Evolutionary conservation across 345 rosid genomes (phyloP).

Genomic region (Geranium brycei): DNA sequence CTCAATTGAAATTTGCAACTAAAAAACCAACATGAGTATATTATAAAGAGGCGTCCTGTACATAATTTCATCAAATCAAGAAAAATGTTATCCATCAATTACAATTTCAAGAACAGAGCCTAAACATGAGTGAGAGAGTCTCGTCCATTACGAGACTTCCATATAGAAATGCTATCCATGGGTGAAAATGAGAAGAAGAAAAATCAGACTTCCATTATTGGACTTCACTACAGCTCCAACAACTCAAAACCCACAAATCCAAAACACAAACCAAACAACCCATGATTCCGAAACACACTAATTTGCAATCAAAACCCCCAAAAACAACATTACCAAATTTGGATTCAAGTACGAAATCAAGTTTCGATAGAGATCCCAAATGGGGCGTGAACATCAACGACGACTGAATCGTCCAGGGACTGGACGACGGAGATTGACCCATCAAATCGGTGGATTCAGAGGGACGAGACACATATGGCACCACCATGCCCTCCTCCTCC

Average conservation of each 20-base stretch:
- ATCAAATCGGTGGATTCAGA: constrained; percentile 32
- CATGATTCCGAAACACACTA: background rate
- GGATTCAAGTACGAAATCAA: background rate
- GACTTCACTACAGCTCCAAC: background rate
- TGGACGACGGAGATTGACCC: constrained; percentile 92
- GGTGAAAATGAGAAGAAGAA: background rate
- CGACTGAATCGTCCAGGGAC: constrained; percentile 66
- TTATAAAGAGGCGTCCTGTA: too few relatives aligned
- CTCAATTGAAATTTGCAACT: too few relatives aligned
- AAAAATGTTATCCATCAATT: too few relatives aligned
- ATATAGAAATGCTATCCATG: too few relatives aligned
- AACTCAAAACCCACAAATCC: background rate
- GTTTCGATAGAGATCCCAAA: constrained; percentile 19
- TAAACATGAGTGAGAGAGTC: too few relatives aligned
- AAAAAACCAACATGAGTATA: too few relatives aligned
- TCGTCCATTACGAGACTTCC: too few relatives aligned
- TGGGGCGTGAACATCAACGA: constrained; percentile 95
- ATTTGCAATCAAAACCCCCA: background rate
- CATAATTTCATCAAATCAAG: too few relatives aligned
- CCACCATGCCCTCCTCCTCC: constrained; percentile 24
- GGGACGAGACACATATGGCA: constrained; percentile 21
- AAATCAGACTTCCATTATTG: background rate
- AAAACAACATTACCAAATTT: too few relatives aligned
- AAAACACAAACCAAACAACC: too few relatives aligned
- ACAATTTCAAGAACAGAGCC: too few relatives aligned